Evolutionary conservation across 305 asterid species (phyloP).

Genomic region (Coffea humblotiana): DNA sequence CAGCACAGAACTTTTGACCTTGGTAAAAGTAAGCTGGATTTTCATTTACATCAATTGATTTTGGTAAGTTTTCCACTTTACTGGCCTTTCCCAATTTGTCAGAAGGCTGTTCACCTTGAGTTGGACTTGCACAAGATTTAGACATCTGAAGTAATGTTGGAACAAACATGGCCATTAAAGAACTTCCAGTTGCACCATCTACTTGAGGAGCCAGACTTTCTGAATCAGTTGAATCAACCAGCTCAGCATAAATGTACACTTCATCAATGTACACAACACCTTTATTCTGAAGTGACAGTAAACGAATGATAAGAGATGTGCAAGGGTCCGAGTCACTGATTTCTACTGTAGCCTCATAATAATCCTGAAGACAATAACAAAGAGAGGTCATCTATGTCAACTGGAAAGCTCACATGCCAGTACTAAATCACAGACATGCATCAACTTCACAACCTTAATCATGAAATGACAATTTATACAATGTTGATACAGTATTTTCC

Average conservation of each 20-base stretch:
- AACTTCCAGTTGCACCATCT: slow-evolving; percentile 52
- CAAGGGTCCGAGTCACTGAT: slow-evolving; percentile 75
- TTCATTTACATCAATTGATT: slow-evolving; percentile 27
- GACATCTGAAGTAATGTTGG: slow-evolving; percentile 82
- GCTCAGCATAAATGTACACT: slow-evolving; percentile 66
- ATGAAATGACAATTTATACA: neutral
- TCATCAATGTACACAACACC: slow-evolving; percentile 65
- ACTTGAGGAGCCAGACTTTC: slow-evolving; percentile 44
- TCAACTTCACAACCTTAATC: neutral
- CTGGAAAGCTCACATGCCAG: neutral
- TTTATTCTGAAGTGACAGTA: slow-evolving; percentile 80
- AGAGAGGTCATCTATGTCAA: neutral
- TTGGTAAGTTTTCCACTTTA: slow-evolving; percentile 29
- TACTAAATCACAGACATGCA: slow-evolving; percentile 3
- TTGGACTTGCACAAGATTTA: slow-evolving; percentile 48
- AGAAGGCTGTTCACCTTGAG: slow-evolving; percentile 3
- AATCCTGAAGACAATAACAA: slow-evolving; percentile 49
- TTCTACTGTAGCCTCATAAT: slow-evolving; percentile 91
- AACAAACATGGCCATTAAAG: slow-evolving; percentile 83
- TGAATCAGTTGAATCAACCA: slow-evolving; percentile 46
- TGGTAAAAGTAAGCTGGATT: slow-evolving; percentile 21
- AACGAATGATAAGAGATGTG: slow-evolving; percentile 63
- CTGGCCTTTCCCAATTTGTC: slow-evolving; percentile 30
- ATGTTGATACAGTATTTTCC: neutral
- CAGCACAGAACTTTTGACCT: slow-evolving; percentile 21